Base-by-base conservation (phyloP, 2,329 filamentous ascomycete genomes). In the Spiromastix sp. region DNA sequence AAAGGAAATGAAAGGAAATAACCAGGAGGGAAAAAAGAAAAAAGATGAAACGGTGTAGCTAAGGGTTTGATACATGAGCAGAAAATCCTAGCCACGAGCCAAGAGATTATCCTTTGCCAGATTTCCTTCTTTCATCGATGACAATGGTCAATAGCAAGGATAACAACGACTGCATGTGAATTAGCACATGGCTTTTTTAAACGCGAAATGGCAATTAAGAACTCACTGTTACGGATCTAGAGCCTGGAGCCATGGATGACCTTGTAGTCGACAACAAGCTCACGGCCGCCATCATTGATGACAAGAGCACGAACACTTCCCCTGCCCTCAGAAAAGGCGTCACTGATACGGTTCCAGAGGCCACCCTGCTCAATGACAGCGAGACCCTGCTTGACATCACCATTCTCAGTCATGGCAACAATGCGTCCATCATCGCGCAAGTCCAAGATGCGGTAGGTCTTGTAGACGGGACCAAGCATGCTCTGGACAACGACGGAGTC, bases 361-460 rank as follows among this genome's bases (percentile, higher is more conserved):
- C 78, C 78, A 64, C 84, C 91, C 77, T 98, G 91, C 71, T 94
- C 85, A 63, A 95, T 81, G 64, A 98, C 85, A 40, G 84, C 77
- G 41, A 98, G 74, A 54, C 76, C 78, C 70, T 94, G 87, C 83
- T 96, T 96, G 74, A 98, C 86, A 61, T 98, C 89, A 54, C 91
- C 87, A 48, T 81, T 85, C 81, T 98, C 91, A 60, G 91, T 98
- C 87, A 98, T 96, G 72, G 87, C 87, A 49, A 93, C 85, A 57
- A 98, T 64, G 51, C 68, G 66, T 56, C 74, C 72, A 54, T 79
- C 87, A 49, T 93, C 84, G 64, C 86, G 80, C 65, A 98, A 81
- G 72, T 98, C 91, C 44, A 98, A 81, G 61, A 98, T 89, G 59
- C 91, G 87, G 81, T 98, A 98, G 77, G 96, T 91, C 85, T 96